Evolutionary conservation across 202 grass and related monocot genomes (phyloP), one percentile per base, ranked within the genome.

Genomic region (Saccharum hybrid): DNA sequence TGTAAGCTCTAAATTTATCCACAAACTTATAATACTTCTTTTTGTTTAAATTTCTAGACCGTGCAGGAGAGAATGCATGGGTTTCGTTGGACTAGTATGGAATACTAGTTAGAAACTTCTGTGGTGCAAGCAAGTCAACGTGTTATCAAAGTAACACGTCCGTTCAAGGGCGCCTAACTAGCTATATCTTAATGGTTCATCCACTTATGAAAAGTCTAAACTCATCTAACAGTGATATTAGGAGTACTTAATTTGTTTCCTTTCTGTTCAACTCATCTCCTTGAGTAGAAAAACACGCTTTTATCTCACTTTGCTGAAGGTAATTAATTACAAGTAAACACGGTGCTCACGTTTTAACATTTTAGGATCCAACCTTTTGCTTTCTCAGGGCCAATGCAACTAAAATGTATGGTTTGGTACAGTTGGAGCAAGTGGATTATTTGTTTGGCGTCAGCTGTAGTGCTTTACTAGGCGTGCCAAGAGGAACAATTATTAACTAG

Each of bases 401-500:
- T 46, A 16, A 71, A 45, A 26, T 71, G 26, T 31, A 72, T 73
- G 71, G 15, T 73, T 51, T 51, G 14, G 71, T 73, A 31, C 71
- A 51, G 26, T 52, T 51, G 42, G 23, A 49, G 70, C 4, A 36
- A 74, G 71, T 73, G 45, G 30, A 18, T 5, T 36, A 28, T 52
- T 12, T 10, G 71, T 51, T 30, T 51, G 15, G 48, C 22, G 30
- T 71, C 21, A 45, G 5, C 12, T 26, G 12, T 16, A 45, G 21
- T 15, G 18, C 54, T 8, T n/a, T 22, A 23, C 56, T 60, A 60
- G 7, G 8, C 56, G 74, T n/a, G 69, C 13, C 1, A 28, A 15
- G 37, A 75, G 26, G 62, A 63, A 71, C 51, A 36, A 28, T 68
- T 69, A 41, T 68, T 69, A 54, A 74, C 43, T 43, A 80, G 45